Evolutionary conservation across 768 basidiomycete genomes (phyloP).

Genomic region (Leccinum imitatum): DNA sequence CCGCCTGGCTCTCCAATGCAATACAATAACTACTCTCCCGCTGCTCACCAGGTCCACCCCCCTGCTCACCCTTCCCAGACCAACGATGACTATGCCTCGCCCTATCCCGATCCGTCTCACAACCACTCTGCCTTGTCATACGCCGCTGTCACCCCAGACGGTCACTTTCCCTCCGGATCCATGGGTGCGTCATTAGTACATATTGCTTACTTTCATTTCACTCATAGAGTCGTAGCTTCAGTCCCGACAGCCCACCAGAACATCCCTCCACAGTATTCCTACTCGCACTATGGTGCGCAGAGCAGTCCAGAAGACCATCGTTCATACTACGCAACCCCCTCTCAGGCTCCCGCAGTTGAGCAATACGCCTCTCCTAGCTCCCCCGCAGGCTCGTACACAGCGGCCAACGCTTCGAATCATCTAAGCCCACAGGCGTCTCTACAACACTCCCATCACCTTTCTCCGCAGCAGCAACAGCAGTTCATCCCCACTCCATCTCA

Average conservation of each 20-base stretch:
- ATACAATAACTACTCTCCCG: conserved; percentile 27
- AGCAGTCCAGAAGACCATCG: conserved; percentile 20
- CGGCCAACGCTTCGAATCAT: conserved; percentile 16
- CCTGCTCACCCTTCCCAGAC: conserved; percentile 21
- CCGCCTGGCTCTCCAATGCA: conserved; percentile 24
- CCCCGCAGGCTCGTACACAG: conserved; percentile 22
- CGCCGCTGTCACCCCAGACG: conserved; percentile 24
- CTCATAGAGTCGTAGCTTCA: conserved; percentile 2
- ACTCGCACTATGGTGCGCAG: conserved; percentile 22
- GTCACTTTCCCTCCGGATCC: conserved; percentile 20
- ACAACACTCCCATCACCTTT: conserved; percentile 17
- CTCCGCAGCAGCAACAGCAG: conserved; percentile 25
- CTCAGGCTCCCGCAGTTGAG: conserved; percentile 19
- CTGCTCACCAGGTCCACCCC: conserved; percentile 19
- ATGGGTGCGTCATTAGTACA: conserved; percentile 26
- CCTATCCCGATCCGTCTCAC: conserved; percentile 28
- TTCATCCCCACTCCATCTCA: conserved; percentile 55
- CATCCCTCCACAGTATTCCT: conserved; percentile 18
- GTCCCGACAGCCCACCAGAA: conserved; percentile 22
- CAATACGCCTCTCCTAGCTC: conserved; percentile 24
- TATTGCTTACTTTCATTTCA: conserved; percentile 8
- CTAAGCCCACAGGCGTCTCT: conserved; percentile 17
- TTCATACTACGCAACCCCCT: conserved; percentile 25
- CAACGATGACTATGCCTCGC: conserved; percentile 19
- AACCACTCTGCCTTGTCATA: conserved; percentile 26